These are phyloP conservation scores for Acrocalymma vagum DNA, from an alignment of 2,329 filamentous ascomycete species.

Conservation along the genomic window DNA sequence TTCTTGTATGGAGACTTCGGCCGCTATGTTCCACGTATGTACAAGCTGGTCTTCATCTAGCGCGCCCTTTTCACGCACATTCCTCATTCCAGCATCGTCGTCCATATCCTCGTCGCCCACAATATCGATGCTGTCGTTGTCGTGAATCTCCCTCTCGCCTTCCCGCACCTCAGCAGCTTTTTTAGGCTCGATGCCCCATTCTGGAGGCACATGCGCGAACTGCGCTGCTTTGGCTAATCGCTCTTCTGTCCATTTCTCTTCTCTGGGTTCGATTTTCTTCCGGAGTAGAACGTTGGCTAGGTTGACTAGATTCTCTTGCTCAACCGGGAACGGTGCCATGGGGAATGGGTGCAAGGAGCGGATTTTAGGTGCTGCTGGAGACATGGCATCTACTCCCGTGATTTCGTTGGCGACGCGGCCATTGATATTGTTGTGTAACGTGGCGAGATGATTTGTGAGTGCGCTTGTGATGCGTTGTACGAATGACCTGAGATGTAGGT, in stretches of 20 bases:
- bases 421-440: too few species aligned
- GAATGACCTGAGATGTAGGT: too few species aligned
- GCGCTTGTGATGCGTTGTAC: too few species aligned
- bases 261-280: slow-evolving; percentile 34
- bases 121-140: too few species aligned
- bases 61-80: slow-evolving; percentile 24
- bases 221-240: slow-evolving; percentile 35
- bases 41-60: slow-evolving; percentile 29
- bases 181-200: slow-evolving; percentile 36
- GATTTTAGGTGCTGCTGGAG: slow-evolving; percentile 17
- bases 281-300: slow-evolving; percentile 32
- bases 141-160: slow-evolving; percentile 17
- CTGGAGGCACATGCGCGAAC: slow-evolving; percentile 37
- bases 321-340: slow-evolving; percentile 30
- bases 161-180: slow-evolving; percentile 19
- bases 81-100: slow-evolving; percentile 14
- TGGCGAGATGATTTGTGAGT: too few species aligned
- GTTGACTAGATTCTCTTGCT: slow-evolving; percentile 21
- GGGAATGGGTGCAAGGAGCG: slow-evolving; percentile 33
- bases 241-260: slow-evolving; percentile 40
- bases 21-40: slow-evolving; percentile 27
- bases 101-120: slow-evolving; percentile 19
- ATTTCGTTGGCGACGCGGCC: too few species aligned
- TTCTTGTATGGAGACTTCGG: too few species aligned
- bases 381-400: too few species aligned